Evolutionary conservation across 192 early-diverging fungal genomes (phyloP), one percentile per base, ranked within the genome.

Genomic region (Thoreauomyces humboldtii): DNA sequence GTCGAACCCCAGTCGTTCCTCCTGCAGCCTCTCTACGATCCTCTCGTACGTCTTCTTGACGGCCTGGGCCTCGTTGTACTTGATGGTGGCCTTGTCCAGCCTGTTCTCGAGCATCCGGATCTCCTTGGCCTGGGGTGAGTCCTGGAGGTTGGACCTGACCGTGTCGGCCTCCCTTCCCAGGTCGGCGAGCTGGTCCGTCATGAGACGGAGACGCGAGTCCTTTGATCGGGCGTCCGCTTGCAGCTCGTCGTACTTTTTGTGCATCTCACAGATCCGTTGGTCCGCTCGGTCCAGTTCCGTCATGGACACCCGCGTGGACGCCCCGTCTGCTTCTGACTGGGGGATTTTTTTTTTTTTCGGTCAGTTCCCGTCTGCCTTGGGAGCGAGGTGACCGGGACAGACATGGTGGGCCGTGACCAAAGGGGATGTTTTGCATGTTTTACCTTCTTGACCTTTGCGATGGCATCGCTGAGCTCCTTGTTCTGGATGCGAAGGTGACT

Each of bases 61-160:
- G 0, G 84, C 78, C 48, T 85, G 84, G 1, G 84, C 79, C 61
- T 86, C 84, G 64, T 86, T 82, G 71, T 83, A 86, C 59, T 86
- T 86, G 63, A 85, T 86, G 61, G 77, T 74, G 25, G 82, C 82
- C 60, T 85, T 86, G 66, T 86, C 84, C 1, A 86, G 69, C 5
- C 81, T 36, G 67, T 85, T 86, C 56, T 86, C 82, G 2, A 86
- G 71, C 69, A 71, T 78, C 27, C 82, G 57, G 35, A 86, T 82
- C 61, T 85, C 82, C 80, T 85, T 38, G 4, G 81, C 79, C 64
- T 86, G 76, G 12, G 67, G 62, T 11, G 76, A 81, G 48, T 84
- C 75, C 56, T 80, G 61, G 33, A 70, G 24, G 44, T 80, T 78
- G 5, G 72, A 70, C 28, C 69, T 65, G 22, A 82, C 78, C 17